Evolutionary conservation across 768 basidiomycete genomes (phyloP).

Genomic region (Pisolithus albus): DNA sequence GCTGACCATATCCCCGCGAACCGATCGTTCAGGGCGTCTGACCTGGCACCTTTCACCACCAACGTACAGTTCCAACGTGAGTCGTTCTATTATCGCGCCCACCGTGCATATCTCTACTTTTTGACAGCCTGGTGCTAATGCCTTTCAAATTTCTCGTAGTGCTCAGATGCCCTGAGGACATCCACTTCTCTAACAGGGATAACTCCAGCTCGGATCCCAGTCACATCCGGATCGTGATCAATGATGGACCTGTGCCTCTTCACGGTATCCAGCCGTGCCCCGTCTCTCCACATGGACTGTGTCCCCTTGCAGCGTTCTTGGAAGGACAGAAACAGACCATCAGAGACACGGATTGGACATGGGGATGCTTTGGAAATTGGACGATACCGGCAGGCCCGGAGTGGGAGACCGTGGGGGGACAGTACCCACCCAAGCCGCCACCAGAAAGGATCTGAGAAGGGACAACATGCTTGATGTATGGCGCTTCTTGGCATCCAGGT

Average conservation of each 20-base stretch:
- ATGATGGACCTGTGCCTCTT: constrained; percentile 81
- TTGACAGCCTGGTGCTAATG: not conserved
- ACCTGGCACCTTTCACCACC: constrained; percentile 82
- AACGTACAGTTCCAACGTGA: constrained; percentile 85
- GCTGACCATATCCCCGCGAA: constrained; percentile 60
- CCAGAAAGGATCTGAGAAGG: too few species aligned
- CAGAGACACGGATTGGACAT: constrained; percentile 59
- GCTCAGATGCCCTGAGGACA: constrained; percentile 40
- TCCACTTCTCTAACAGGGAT: not conserved
- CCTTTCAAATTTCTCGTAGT: constrained; percentile 36
- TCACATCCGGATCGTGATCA: constrained; percentile 79
- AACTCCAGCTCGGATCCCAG: constrained; percentile 33
- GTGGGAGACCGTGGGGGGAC: constrained; percentile 53
- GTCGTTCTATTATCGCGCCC: constrained; percentile 16
- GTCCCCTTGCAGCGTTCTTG: constrained; percentile 67
- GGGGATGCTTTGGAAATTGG: constrained; percentile 77
- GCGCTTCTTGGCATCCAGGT: too few species aligned
- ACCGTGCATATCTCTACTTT: not conserved
- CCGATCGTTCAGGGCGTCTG: constrained; percentile 63
- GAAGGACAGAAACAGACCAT: constrained; percentile 62
- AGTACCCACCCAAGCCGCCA: constrained; percentile 13
- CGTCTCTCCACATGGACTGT: constrained; percentile 55
- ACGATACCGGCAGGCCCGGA: constrained; percentile 51
- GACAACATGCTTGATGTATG: too few species aligned
- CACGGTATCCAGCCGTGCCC: constrained; percentile 72